Conservation (phyloP, 345 rosid species). For the Lumnitzera racemosa region DNA sequence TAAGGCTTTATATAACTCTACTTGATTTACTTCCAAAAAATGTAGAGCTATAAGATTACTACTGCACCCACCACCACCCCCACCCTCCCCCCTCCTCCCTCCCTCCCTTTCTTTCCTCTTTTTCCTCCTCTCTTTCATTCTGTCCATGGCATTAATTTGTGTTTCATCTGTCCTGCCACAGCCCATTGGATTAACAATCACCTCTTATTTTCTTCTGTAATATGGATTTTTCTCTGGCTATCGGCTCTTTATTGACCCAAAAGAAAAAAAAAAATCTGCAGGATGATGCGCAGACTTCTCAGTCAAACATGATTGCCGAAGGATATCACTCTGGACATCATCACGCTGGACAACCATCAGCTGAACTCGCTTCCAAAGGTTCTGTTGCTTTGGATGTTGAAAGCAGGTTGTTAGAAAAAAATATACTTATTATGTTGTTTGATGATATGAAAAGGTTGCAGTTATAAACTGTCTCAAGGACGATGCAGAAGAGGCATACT, state of each 20-base stretch:
- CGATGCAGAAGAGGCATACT: neutral
- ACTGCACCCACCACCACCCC: too few relatives aligned
- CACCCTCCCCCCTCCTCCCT: too few relatives aligned
- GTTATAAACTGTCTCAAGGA: neutral
- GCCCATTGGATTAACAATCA: too few relatives aligned
- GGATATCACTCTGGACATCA: slow-evolving; percentile 25
- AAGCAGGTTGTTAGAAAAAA: slow-evolving; percentile 38
- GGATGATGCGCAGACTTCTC: slow-evolving; percentile 49
- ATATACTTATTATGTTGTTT: neutral
- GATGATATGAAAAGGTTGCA: neutral
- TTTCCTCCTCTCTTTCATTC: too few relatives aligned
- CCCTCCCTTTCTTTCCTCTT: too few relatives aligned
- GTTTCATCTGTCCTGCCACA: too few relatives aligned
- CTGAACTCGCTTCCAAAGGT: slow-evolving; percentile 34
- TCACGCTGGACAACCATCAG: slow-evolving; percentile 28
- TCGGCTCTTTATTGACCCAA: neutral
- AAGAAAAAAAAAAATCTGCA: slow-evolving; percentile 10
- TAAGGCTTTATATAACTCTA: too few relatives aligned
- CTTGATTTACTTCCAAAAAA: too few relatives aligned
- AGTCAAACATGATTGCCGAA: slow-evolving; percentile 28
- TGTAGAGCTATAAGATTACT: too few relatives aligned
- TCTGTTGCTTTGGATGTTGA: slow-evolving; percentile 27
- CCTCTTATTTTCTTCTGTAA: neutral
- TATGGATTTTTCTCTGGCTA: neutral
- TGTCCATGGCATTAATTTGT: too few relatives aligned